Conservation (phyloP, 176 grass and related monocot genomes). For the Aegilops bicornis region DNA sequence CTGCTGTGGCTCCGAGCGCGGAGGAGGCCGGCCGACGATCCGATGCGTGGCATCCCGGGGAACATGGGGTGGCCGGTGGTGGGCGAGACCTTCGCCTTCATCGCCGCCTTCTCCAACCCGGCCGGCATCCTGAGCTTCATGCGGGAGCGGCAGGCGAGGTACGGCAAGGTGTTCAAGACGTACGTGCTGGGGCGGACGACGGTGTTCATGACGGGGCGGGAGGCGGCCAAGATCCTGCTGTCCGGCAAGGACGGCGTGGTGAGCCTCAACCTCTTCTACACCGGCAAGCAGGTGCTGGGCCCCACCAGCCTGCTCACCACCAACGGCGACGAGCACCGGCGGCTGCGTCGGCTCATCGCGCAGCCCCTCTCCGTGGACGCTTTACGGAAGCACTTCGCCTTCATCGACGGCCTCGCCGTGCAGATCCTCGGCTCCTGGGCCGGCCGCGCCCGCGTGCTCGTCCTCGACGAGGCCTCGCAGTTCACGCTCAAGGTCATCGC, state of each 20-base stretch:
- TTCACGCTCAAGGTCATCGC: constrained; percentile 78
- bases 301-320: constrained; percentile 68
- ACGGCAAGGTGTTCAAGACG: constrained; percentile 79
- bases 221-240: constrained; percentile 63
- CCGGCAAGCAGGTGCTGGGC: constrained; percentile 66
- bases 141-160: constrained; percentile 52
- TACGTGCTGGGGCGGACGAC: constrained; percentile 57
- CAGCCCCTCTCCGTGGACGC: constrained; percentile 68
- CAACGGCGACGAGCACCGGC: constrained; percentile 69
- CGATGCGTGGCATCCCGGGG: constrained; percentile 51
- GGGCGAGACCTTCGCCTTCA: constrained; percentile 68
- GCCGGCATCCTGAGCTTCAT: constrained; percentile 66
- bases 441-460: constrained; percentile 37
- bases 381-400: constrained; percentile 50
- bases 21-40: constrained; percentile 19
- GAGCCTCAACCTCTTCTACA: constrained; percentile 71
- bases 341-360: constrained; percentile 55
- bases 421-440: constrained; percentile 48
- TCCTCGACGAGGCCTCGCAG: constrained; percentile 65
- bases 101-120: constrained; percentile 59
- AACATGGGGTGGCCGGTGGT: constrained; percentile 60
- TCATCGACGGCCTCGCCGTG: constrained; percentile 53
- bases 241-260: constrained; percentile 75
- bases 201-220: constrained; percentile 69
- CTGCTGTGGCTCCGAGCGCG: constrained; percentile 17